A percentile compares a stretch with the other conserved stretches of the same genome.
Evolutionary conservation across 1,139 yeast genomes (phyloP).

Genomic region (Kodamaea suecica): DNA sequence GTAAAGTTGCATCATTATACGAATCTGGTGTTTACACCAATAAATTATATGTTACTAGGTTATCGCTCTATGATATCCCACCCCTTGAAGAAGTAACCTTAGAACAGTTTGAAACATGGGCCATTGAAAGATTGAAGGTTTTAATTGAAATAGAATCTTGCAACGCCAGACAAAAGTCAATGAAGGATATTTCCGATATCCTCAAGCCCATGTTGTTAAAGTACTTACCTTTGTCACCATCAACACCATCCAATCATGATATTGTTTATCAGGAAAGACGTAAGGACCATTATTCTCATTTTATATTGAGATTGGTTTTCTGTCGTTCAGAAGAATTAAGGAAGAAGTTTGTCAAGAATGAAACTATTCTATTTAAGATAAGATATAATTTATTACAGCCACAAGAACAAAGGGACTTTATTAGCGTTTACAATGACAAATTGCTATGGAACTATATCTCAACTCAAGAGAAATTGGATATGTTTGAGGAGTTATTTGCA

Average conservation of each 20-base stretch:
- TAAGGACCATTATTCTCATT: slow-evolving; percentile 93
- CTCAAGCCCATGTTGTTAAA: slow-evolving; percentile 66
- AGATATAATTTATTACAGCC: slow-evolving; percentile 65
- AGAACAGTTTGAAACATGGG: slow-evolving; percentile 94
- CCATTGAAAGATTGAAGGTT: slow-evolving; percentile 82
- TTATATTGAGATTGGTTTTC: slow-evolving; percentile 79
- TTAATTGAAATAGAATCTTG: slow-evolving; percentile 82
- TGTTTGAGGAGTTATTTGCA: slow-evolving; percentile 52
- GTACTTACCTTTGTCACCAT: slow-evolving; percentile 57
- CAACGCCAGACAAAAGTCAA: slow-evolving; percentile 58
- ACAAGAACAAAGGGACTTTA: slow-evolving; percentile 70
- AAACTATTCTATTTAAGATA: slow-evolving; percentile 67
- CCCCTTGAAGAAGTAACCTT: slow-evolving; percentile 83
- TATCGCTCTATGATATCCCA: slow-evolving; percentile 69
- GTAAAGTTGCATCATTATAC: slow-evolving; percentile 22
- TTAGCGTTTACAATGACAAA: slow-evolving; percentile 49
- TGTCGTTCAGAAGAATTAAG: slow-evolving; percentile 88
- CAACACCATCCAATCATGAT: slow-evolving; percentile 30
- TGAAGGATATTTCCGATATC: slow-evolving; percentile 61
- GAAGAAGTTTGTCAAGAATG: slow-evolving; percentile 73
- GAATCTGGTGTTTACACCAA: slow-evolving; percentile 31
- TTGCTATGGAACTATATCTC: slow-evolving; percentile 71
- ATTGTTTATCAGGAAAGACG: slow-evolving; percentile 51
- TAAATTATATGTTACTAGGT: slow-evolving; percentile 28
- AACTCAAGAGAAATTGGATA: slow-evolving; percentile 54